A percentile compares a stretch with the other conserved stretches of the same genome.
Evolutionary conservation across 306 rosid species (phyloP).

Genomic region (Oemleria cerasiformis): DNA sequence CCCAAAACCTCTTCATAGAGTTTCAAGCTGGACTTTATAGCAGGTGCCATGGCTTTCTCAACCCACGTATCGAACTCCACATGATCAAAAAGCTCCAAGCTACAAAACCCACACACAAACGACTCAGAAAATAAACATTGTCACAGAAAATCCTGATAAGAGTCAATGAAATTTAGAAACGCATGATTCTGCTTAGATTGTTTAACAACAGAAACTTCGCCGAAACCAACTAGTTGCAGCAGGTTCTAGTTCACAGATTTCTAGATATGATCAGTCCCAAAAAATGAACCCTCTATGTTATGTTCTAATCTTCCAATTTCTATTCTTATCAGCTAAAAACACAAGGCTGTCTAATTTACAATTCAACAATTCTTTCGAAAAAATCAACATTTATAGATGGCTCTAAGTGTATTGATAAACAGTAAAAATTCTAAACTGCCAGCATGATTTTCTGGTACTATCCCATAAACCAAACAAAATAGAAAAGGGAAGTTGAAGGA

Average conservation of each 20-base stretch:
- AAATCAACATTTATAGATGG: too few relatives aligned
- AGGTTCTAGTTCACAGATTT: background rate
- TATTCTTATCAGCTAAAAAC: background rate
- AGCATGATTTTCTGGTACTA: background rate
- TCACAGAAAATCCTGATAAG: background rate
- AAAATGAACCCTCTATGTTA: background rate
- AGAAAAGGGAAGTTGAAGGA: background rate
- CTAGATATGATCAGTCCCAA: background rate
- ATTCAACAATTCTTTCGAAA: too few relatives aligned
- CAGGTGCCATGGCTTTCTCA: conserved; percentile 58
- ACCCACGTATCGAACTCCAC: conserved; percentile 72
- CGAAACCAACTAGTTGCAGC: background rate
- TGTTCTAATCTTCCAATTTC: background rate
- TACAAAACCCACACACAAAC: conserved; percentile 31
- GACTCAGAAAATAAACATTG: conserved; percentile 10
- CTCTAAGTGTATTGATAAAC: too few relatives aligned
- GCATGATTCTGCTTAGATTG: background rate
- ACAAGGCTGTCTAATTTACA: too few relatives aligned
- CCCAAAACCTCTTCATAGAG: conserved; percentile 67
- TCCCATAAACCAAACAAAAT: conserved; percentile 7
- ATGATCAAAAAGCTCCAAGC: conserved; percentile 60
- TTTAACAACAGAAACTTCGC: background rate
- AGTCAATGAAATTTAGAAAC: conserved; percentile 2
- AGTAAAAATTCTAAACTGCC: too few relatives aligned
- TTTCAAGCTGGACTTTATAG: conserved; percentile 64